phyloP scores from a whole-genome alignment of 192 early-diverging fungal species.

The Backusella westeae region DNA sequence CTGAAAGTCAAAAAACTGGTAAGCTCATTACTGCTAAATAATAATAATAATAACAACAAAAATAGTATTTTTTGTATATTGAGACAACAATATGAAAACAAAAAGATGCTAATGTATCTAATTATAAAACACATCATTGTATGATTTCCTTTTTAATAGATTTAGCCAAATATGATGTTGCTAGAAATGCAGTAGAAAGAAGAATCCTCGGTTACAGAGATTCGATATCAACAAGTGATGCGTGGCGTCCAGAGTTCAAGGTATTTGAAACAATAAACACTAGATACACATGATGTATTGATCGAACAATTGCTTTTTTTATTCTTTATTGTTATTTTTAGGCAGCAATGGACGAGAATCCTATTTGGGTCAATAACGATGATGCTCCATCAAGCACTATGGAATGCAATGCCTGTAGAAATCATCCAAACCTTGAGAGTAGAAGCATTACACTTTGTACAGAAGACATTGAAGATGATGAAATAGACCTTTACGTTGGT shows the following conservation, averaged over 20 bases:
- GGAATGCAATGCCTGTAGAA: not conserved
- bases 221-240: conserved; percentile 20
- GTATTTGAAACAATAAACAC: conserved; percentile 8
- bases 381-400: not conserved
- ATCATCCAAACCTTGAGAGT: not conserved
- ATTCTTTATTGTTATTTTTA: not conserved
- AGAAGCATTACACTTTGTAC: not conserved
- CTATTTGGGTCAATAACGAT: not conserved
- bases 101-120: not conserved
- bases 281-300: not conserved
- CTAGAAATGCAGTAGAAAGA: not conserved
- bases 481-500: not conserved
- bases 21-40: not conserved
- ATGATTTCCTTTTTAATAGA: not conserved
- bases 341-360: conserved; percentile 1
- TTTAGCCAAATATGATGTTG: not conserved
- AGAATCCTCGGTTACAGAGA: conserved; percentile 10
- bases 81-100: not conserved
- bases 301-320: not conserved
- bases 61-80: not conserved
- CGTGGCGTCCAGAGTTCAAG: conserved; percentile 6
- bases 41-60: not conserved
- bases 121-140: not conserved
- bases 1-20: not conserved
- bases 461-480: not conserved